These are phyloP conservation scores for Macadamia integrifolia DNA, from an alignment of 164 flowering plant species.

Conservation along the genomic window DNA sequence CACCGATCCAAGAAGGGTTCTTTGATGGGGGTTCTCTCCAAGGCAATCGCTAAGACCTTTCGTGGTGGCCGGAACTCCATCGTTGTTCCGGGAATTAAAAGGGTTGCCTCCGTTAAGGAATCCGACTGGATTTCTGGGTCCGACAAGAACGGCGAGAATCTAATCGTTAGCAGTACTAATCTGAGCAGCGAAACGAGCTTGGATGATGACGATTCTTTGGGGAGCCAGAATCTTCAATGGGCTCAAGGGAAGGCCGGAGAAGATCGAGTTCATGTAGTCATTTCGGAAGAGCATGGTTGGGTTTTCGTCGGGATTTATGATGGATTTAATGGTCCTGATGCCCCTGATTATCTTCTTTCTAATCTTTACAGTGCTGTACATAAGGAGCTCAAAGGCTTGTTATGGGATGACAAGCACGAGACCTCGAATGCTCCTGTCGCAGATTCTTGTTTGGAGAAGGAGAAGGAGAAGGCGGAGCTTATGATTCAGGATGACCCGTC, in stretches of 20 bases:
- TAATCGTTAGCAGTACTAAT: slow-evolving; percentile 24
- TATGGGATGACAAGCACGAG: slow-evolving; percentile 40
- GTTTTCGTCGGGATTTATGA: slow-evolving; percentile 44
- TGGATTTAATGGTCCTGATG: slow-evolving; percentile 63
- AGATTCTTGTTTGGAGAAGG: slow-evolving; percentile 1
- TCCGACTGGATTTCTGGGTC: slow-evolving; percentile 22
- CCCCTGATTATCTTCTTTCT: slow-evolving; percentile 52
- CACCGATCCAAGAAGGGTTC: slow-evolving; percentile 26
- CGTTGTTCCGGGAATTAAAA: slow-evolving; percentile 10
- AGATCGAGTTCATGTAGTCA: slow-evolving; percentile 69
- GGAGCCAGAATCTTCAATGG: slow-evolving; percentile 73
- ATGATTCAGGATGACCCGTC: neutral
- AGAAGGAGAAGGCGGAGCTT: neutral
- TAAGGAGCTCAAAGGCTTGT: slow-evolving; percentile 51
- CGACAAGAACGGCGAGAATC: slow-evolving; percentile 21
- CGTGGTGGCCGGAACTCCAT: slow-evolving; percentile 24
- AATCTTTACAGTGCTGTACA: slow-evolving; percentile 50
- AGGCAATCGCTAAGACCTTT: slow-evolving; percentile 30
- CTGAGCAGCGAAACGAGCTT: slow-evolving; percentile 40
- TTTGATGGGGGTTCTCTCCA: slow-evolving; percentile 30
- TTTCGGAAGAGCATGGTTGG: slow-evolving; percentile 67
- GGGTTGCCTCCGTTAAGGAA: slow-evolving; percentile 21
- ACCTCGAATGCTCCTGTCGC: neutral
- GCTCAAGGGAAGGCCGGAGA: slow-evolving; percentile 93
- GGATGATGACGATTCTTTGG: slow-evolving; percentile 32